Base-by-base conservation (phyloP, 2,329 filamentous ascomycete species). In the Paracoccidioides lutzii region DNA sequence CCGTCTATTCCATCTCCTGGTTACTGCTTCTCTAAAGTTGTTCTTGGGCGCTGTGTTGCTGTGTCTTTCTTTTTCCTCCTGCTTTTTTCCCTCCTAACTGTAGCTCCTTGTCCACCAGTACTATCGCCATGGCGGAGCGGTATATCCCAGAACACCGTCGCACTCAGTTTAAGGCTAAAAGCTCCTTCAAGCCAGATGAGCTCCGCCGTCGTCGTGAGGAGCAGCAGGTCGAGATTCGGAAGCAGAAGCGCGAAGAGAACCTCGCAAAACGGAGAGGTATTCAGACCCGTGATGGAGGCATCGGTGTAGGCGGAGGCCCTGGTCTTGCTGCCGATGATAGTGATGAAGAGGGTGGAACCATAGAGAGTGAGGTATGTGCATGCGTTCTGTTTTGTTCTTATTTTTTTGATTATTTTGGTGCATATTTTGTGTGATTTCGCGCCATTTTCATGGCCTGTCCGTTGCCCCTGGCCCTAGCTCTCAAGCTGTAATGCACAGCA, bases 81-180 rank as follows among this genome's bases (percentile, higher is more conserved):
- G 53, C 65, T 64, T 63, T 64, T 57, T 62, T 65, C 63, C 62
- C 60, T 58, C 60, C 57, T 54, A 60, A 58, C 54, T 41, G 38
- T 55, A 33, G 37, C 53, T 41, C 15, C 37, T 50, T 30, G 58
- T 62, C 58, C 57, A 53, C 35, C 53, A 57, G 67, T 62, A 60
- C 67, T 64, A 61, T 64, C 66, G 84, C 67, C 77, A 98, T 98
- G 93, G 87, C 93, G 74, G 93, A 98, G 75, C 88, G 93, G 69
- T 98, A 96, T 79, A 98, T 98, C 70, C 93, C 93, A 73, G 93
- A 98, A 79, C 93, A 98, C 80, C 90, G 93, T 74, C 90, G 93
- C 71, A 96, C 89, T 63, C 90, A 95, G 78, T 98, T 95, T 85
- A 98, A 98, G 86, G 93, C 93, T 55, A 96, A 96, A 82, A 91